A percentile compares a stretch with the other conserved stretches of the same genome.
Evolutionary conservation across 805 yeast genomes (phyloP).

Genomic region (Teunomyces stri): DNA sequence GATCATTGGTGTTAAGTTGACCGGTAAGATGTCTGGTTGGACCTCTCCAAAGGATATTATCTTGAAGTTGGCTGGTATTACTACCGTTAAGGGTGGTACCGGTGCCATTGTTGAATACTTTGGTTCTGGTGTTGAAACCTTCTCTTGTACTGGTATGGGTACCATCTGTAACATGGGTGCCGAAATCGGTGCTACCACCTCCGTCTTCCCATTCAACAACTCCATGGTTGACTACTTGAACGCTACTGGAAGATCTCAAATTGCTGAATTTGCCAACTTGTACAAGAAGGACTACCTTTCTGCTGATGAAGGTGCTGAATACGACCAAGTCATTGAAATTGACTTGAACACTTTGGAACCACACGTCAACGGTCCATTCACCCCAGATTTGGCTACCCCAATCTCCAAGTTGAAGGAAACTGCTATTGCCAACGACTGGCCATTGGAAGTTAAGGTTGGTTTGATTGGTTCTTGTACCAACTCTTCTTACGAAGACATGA

Average conservation of each 20-base stretch:
- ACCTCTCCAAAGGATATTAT: slow-evolving; percentile 96
- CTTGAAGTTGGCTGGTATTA: slow-evolving; percentile 83
- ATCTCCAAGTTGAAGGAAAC: slow-evolving; percentile 75
- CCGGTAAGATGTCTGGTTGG: slow-evolving; percentile 91
- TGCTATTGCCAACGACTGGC: slow-evolving; percentile 79
- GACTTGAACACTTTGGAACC: slow-evolving; percentile 88
- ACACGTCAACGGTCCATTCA: slow-evolving; percentile 95
- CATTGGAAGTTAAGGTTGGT: slow-evolving; percentile 82
- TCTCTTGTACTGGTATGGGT: slow-evolving; percentile 98
- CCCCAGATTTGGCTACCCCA: slow-evolving; percentile 96
- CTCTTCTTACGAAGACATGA: slow-evolving; percentile 98
- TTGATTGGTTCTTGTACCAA: slow-evolving; percentile 98
- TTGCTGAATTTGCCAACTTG: slow-evolving; percentile 75
- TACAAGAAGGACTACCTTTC: slow-evolving; percentile 60
- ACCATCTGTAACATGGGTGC: slow-evolving; percentile 99
- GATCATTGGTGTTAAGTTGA: slow-evolving; percentile 87
- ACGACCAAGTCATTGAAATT: slow-evolving; percentile 90
- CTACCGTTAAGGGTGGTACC: slow-evolving; percentile 98
- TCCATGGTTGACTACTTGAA: slow-evolving; percentile 75
- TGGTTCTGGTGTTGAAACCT: slow-evolving; percentile 86
- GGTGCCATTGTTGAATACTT: slow-evolving; percentile 95
- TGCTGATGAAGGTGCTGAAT: slow-evolving; percentile 87
- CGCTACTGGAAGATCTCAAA: slow-evolving; percentile 80
- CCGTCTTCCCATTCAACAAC: slow-evolving; percentile 88
- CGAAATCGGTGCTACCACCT: slow-evolving; percentile 98